phyloP scores from a whole-genome alignment of 2,329 filamentous ascomycete genomes.

The Colletotrichum simmondsii region DNA sequence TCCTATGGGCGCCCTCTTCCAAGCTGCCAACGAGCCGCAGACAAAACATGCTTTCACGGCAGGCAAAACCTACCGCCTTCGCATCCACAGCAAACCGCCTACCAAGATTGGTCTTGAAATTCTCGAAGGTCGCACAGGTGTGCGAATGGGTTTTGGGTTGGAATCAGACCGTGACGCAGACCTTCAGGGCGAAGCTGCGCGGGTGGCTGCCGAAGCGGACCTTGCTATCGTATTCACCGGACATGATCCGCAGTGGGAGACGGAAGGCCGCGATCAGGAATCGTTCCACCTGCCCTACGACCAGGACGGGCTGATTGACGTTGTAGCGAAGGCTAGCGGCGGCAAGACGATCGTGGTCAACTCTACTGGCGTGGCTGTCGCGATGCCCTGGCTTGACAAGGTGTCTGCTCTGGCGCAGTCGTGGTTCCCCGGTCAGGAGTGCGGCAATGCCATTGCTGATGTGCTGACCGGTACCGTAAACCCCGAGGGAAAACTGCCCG shows the following conservation, averaged over 20 bases:
- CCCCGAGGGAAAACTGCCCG: constrained; percentile 72
- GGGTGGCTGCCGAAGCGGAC: constrained; percentile 53
- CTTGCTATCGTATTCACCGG: constrained; percentile 73
- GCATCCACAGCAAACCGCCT: constrained; percentile 44
- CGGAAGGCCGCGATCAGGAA: constrained; percentile 70
- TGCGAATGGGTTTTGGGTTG: constrained; percentile 46
- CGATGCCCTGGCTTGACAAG: constrained; percentile 65
- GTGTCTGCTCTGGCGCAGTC: constrained; percentile 71
- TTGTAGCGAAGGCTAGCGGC: constrained; percentile 67
- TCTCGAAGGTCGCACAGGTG: constrained; percentile 44
- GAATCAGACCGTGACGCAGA: constrained; percentile 62
- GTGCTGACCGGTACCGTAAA: constrained; percentile 73
- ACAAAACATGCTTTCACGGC: constrained; percentile 39
- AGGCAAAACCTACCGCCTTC: constrained; percentile 45
- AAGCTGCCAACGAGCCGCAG: constrained; percentile 43
- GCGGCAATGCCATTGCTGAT: constrained; percentile 75
- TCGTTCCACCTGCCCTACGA: constrained; percentile 58
- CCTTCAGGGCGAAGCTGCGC: constrained; percentile 57
- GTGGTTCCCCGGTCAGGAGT: constrained; percentile 79
- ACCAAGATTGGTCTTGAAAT: constrained; percentile 43
- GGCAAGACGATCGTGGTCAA: constrained; percentile 71
- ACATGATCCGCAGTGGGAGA: constrained; percentile 61
- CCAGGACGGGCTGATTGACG: constrained; percentile 72
- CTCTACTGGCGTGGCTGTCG: constrained; percentile 72
- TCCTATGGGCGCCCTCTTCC: constrained; percentile 49